Evolutionary conservation across 2,329 filamentous ascomycete species (phyloP), one percentile per base, ranked within the genome.

Genomic region (Fonsecaea erecta): DNA sequence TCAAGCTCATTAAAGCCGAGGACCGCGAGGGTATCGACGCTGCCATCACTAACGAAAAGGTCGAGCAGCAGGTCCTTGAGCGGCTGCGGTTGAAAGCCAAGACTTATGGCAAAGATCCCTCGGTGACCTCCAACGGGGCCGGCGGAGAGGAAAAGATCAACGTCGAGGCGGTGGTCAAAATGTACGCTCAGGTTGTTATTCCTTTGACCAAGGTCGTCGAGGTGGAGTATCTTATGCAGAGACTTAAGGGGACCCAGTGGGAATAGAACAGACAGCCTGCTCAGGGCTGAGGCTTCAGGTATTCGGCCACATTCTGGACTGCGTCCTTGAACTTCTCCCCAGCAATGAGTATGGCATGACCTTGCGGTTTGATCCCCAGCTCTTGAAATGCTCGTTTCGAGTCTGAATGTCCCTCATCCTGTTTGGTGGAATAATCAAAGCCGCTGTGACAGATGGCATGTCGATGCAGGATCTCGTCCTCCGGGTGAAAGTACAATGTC

Each of bases 201-300:
- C 95, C 95, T 0, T 79, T 98, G 77, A 99, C 95, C n/a, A 99
- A 99, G 79, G 90, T 93, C 69, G 94, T 99, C 46, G 95, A 99
- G 82, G 93, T 99, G 9, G 95, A 99, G 73, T 99, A 99, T 77
- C 82, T 99, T 72, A 96, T 99, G 92, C 92, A 98, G 79, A 86
- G 95, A 69, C 81, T 99, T 60, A 86, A 80, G 71, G 80, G 80
- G 30, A 83, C 81, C 2, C 68, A 81, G 73, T 83, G 81, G 81
- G 79, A 82, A 68, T 80, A 68, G 75, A 40, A 14, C 52, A 21
- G 26, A 55, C 21, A 3, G 51, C 14, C 51, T 52, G 18, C 48
- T 61, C 54, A 63, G 26, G 53, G 43, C 52, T 62, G 78, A 66
- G 85, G 80, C 71, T 82, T 85, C 69, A 97, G 76, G 77, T 93